Evolutionary conservation across 352 stramenopile species (phyloP).

Genomic region (Phytopythium boreale): DNA sequence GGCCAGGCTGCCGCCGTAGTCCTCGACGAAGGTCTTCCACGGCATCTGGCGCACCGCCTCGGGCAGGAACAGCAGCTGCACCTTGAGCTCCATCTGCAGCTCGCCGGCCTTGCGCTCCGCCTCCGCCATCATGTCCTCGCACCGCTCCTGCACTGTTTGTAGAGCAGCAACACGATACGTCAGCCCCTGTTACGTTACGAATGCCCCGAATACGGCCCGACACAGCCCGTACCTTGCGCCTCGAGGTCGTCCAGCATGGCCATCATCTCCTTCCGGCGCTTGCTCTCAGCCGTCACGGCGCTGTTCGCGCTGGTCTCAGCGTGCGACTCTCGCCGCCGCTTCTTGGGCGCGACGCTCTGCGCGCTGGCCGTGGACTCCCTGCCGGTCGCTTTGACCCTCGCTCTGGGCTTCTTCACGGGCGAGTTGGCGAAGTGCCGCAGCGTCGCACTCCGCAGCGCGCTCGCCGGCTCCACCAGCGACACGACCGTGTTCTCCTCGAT

Average conservation of each 20-base stretch:
- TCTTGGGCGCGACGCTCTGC: slow-evolving; percentile 17
- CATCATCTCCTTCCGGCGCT: slow-evolving; percentile 35
- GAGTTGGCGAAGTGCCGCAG: slow-evolving; percentile 27
- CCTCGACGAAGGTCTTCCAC: slow-evolving; percentile 78
- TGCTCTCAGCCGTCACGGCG: slow-evolving; percentile 25
- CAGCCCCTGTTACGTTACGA: background rate
- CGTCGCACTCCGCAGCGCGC: slow-evolving; percentile 15
- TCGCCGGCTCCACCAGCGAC: slow-evolving; percentile 29
- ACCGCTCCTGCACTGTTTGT: slow-evolving; percentile 59
- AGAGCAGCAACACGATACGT: slow-evolving; percentile 9
- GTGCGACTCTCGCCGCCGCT: slow-evolving; percentile 18
- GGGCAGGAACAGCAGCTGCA: slow-evolving; percentile 75
- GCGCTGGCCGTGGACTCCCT: slow-evolving; percentile 5
- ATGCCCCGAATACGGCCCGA: background rate
- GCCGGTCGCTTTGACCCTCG: background rate
- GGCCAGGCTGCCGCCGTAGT: slow-evolving; percentile 69
- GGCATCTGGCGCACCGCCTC: slow-evolving; percentile 71
- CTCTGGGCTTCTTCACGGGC: slow-evolving; percentile 15
- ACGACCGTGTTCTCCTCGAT: slow-evolving; percentile 71
- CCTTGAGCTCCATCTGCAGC: slow-evolving; percentile 69
- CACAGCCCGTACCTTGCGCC: slow-evolving; percentile 38
- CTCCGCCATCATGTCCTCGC: slow-evolving; percentile 44
- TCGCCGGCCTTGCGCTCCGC: slow-evolving; percentile 58
- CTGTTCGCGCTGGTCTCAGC: background rate
- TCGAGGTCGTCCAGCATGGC: slow-evolving; percentile 59